These are phyloP conservation scores for Dimargaris verticillata DNA, from an alignment of 192 early-diverging fungal species.

Conservation along the genomic window DNA sequence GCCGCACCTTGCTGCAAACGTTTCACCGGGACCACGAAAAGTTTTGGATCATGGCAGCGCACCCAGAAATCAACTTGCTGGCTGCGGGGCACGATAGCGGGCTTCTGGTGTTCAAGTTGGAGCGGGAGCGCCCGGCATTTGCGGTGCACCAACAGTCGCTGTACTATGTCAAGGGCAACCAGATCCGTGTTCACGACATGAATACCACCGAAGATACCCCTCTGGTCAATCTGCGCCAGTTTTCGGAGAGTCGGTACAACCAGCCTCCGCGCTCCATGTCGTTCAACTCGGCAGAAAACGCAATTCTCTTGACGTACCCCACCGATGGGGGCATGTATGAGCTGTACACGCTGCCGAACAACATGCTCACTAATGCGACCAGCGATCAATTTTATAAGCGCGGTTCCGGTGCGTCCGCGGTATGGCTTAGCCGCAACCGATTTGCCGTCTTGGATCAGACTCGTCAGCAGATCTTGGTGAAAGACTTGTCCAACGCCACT, in stretches of 20 bases:
- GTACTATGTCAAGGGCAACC: slow-evolving; percentile 79
- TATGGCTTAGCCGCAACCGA: slow-evolving; percentile 92
- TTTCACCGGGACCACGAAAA: slow-evolving; percentile 93
- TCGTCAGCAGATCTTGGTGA: slow-evolving; percentile 68
- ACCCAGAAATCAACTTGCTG: slow-evolving; percentile 96
- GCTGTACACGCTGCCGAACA: slow-evolving; percentile 59
- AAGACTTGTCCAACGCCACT: slow-evolving; percentile 69
- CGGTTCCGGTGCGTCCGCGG: slow-evolving; percentile 62
- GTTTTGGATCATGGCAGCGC: slow-evolving; percentile 90
- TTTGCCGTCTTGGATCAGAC: slow-evolving; percentile 90
- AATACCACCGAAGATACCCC: slow-evolving; percentile 56
- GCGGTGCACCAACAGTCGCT: slow-evolving; percentile 68
- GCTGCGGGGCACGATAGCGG: slow-evolving; percentile 97
- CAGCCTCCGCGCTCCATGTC: slow-evolving; percentile 68
- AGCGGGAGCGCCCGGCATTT: slow-evolving; percentile 89
- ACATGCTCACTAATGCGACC: slow-evolving; percentile 13
- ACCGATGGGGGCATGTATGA: slow-evolving; percentile 84
- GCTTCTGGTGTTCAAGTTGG: slow-evolving; percentile 95
- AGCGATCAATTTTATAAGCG: slow-evolving; percentile 43
- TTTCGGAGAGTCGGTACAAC: slow-evolving; percentile 46
- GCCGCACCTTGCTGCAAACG: slow-evolving; percentile 84
- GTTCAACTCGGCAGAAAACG: slow-evolving; percentile 87
- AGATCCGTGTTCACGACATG: slow-evolving; percentile 73
- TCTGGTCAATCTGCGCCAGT: slow-evolving; percentile 56
- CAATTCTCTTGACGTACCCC: slow-evolving; percentile 67